These are phyloP conservation scores for Colletotrichum melonis DNA, from an alignment of 2,329 filamentous ascomycete genomes.

Conservation along the genomic window DNA sequence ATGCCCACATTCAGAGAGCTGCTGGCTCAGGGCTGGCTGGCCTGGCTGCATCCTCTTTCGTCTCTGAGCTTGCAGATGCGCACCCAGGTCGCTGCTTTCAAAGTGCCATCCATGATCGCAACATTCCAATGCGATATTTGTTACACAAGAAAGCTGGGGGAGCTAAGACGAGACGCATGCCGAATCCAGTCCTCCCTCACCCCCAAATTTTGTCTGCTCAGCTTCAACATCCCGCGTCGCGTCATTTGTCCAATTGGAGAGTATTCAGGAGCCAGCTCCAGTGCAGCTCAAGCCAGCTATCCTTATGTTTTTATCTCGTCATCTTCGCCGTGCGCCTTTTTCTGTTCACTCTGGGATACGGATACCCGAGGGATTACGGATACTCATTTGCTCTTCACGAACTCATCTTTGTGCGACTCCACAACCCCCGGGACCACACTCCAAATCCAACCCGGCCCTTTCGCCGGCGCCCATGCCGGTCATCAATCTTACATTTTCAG, in stretches of 20 bases:
- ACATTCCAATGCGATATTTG: not conserved
- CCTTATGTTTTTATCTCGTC: not conserved
- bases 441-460: not conserved
- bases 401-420: slow-evolving; percentile 3
- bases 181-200: not conserved
- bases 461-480: not conserved
- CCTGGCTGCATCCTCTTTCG: not conserved
- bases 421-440: not conserved
- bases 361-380: too few species aligned
- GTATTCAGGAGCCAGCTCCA: not conserved
- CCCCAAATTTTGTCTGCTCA: not conserved
- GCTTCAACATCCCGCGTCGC: not conserved
- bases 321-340: slow-evolving; percentile 1
- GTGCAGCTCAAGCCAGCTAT: not conserved
- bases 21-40: too few species aligned
- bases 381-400: not conserved
- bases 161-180: not conserved
- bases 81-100: not conserved
- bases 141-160: not conserved
- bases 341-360: not conserved
- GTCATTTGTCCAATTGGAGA: not conserved
- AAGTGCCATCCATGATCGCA: not conserved
- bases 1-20: slow-evolving; percentile 8
- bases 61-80: not conserved
- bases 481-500: too few species aligned